Conservation (phyloP, 2,329 filamentous ascomycete genomes). For the Beauveria medogensis region DNA sequence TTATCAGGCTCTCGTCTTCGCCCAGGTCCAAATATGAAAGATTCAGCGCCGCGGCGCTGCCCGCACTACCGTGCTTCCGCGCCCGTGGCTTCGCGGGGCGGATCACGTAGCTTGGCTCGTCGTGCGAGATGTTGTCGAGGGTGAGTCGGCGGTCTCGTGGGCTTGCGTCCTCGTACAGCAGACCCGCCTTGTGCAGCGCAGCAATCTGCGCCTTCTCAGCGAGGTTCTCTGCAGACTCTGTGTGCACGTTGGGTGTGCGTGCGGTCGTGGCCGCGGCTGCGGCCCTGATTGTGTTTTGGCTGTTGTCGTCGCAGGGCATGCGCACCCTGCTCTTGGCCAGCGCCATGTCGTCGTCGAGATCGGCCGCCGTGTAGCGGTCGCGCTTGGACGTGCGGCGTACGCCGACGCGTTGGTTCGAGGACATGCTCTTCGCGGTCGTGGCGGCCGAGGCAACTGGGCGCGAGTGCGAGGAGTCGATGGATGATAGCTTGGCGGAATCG, state of each 20-base stretch:
- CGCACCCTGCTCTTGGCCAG: not conserved
- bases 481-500: not conserved
- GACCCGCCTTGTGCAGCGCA: not conserved
- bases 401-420: not conserved
- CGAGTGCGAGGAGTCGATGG: not conserved
- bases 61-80: not conserved
- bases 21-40: not conserved
- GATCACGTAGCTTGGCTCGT: not conserved
- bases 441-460: not conserved
- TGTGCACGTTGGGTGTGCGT: not conserved
- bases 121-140: conserved; percentile 1
- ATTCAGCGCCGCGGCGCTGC: not conserved
- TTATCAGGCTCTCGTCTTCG: conserved; percentile 1
- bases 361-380: not conserved
- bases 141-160: not conserved
- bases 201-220: not conserved
- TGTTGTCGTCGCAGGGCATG: conserved; percentile 1
- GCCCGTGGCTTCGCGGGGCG: not conserved
- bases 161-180: not conserved
- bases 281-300: not conserved
- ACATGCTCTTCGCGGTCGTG: not conserved
- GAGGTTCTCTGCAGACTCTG: not conserved
- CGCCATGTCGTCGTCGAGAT: conserved; percentile 2
- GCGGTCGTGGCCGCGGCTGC: not conserved
- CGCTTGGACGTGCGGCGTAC: not conserved